Evolutionary conservation across 768 basidiomycete species (phyloP), one percentile per base, ranked within the genome.

Genomic region (Termitomyces sp.): DNA sequence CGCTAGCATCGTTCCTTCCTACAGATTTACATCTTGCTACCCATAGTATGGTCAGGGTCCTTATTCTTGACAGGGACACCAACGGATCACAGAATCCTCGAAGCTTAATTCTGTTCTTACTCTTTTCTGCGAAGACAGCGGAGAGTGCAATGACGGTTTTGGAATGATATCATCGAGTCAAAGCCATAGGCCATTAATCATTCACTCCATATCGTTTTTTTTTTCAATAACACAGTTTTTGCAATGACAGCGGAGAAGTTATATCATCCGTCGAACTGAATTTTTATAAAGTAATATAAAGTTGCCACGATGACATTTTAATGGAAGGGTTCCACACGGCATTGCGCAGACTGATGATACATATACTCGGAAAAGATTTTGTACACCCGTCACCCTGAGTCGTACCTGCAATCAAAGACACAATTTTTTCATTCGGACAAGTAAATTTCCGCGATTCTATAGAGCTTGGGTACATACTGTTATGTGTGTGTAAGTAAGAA

Each of bases 71-170:
- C 14, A 4, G 34, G 6, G 9, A 32, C 12, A 44, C 28, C 30
- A 40, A 55, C 59, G 49, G 59, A 60, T 60, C 56, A 60, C 17
- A 16, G 35, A 27, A 17, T 37, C 7, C 16, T 0, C 37, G 17
- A 42, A 34, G 30, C 21, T 41, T 17, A 19, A 17, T 47, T 41
- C 45, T 23, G 21, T 35, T 42, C 16, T 27, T 19, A n/a, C 11
- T 34, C 27, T 7, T 17, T 34, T 25, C 19, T 35, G 53, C 59
- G 59, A 60, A 34, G 55, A 57, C 39, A 39, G 50, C 59, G 59
- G 59, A 56, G 21, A 12, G 14, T 16, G 19, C n/a, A n/a, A n/a
- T n/a, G 30, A n/a, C 16, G 9, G 17, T 17, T 16, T 39, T 11
- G 23, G 12, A 27, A 44, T 27, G 25, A 44, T 16, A 16, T 27